Conservation (phyloP, 177 flowering plant genomes). For the Vitis hybrid region DNA sequence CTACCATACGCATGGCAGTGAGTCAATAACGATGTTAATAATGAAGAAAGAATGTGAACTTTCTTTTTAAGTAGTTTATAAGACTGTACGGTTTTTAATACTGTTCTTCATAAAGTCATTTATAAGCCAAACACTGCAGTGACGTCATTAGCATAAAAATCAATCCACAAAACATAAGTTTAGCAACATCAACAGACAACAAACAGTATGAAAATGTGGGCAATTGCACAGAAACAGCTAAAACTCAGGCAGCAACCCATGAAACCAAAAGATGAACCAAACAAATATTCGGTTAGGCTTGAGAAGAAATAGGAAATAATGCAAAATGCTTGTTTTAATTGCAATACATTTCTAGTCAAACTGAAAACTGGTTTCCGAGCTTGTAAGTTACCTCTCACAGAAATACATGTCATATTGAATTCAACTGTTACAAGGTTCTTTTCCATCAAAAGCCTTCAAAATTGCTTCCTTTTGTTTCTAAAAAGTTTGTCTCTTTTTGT, state of each 20-base stretch:
- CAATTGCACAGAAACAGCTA: not conserved
- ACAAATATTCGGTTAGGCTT: not conserved
- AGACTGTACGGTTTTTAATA: not conserved
- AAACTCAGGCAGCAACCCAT: not conserved
- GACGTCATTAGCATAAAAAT: not conserved
- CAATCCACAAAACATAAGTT: not conserved
- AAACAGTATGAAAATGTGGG: not conserved
- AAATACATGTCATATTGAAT: slow-evolving; percentile 16
- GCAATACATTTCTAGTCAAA: slow-evolving; percentile 5
- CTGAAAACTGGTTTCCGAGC: slow-evolving; percentile 5
- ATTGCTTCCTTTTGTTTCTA: slow-evolving; percentile 86
- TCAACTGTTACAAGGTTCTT: slow-evolving; percentile 31
- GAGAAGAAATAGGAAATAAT: not conserved
- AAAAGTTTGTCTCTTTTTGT: slow-evolving; percentile 68
- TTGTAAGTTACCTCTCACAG: slow-evolving; percentile 18
- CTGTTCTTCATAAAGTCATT: not conserved
- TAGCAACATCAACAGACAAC: not conserved
- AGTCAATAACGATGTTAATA: not conserved
- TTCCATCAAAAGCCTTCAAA: slow-evolving; percentile 39
- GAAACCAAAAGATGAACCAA: not conserved
- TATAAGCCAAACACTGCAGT: not conserved
- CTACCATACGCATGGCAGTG: too few relatives aligned
- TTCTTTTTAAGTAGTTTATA: not conserved
- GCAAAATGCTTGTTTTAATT: too few relatives aligned
- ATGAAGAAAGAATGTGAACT: not conserved